phyloP scores from a whole-genome alignment of 768 basidiomycete genomes.

The Filobasidium wieringae region DNA sequence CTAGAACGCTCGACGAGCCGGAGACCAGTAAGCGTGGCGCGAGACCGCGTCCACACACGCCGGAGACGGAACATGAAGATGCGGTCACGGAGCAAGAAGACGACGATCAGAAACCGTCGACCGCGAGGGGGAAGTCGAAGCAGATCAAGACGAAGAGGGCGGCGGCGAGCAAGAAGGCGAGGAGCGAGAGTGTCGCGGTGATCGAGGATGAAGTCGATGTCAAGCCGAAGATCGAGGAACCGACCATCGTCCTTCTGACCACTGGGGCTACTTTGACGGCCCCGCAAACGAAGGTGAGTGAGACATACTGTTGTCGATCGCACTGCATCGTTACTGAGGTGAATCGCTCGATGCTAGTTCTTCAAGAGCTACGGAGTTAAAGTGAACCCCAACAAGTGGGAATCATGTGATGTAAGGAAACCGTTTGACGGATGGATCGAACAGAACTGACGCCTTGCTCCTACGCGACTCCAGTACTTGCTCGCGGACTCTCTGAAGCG shows the following conservation, averaged over 20 bases:
- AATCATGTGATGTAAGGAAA: not conserved
- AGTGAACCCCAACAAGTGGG: slow-evolving; percentile 60
- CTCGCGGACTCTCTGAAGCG: slow-evolving; percentile 57
- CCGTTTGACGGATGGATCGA: not conserved
- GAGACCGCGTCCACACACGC: not conserved
- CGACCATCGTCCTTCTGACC: slow-evolving; percentile 50
- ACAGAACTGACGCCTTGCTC: not conserved
- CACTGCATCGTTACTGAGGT: not conserved
- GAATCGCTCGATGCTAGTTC: slow-evolving; percentile 41
- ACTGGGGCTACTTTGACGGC: slow-evolving; percentile 55
- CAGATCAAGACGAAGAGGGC: not conserved
- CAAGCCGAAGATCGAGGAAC: not conserved
- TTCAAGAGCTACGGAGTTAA: slow-evolving; percentile 57
- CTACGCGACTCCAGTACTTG: slow-evolving; percentile 45
- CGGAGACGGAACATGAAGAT: slow-evolving; percentile 8
- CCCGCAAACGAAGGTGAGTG: slow-evolving; percentile 48
- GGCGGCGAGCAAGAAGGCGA: not conserved
- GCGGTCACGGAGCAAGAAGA: not conserved
- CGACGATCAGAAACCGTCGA: not conserved
- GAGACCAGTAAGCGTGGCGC: not conserved
- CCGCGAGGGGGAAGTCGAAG: not conserved
- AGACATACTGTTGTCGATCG: not conserved
- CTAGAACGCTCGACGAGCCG: not conserved
- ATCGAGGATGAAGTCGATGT: slow-evolving; percentile 7
- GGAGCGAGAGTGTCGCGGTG: not conserved